phyloP scores from a whole-genome alignment of 2,329 filamentous ascomycete genomes.

The Lomentospora prolificans region DNA sequence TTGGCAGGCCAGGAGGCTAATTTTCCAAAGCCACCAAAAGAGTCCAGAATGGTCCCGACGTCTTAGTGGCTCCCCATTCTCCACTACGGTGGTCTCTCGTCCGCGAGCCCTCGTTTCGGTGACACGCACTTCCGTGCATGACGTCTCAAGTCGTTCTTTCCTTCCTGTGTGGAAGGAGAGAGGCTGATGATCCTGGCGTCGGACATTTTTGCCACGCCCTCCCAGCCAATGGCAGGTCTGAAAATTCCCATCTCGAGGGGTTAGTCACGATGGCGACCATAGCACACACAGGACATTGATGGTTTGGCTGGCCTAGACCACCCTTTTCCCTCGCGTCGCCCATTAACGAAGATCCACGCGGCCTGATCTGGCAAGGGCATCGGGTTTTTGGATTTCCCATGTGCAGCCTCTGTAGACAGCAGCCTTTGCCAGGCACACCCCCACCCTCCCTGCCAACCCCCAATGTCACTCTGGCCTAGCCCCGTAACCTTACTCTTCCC shows the following conservation, averaged over 20 bases:
- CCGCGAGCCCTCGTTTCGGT: slow-evolving; percentile 13
- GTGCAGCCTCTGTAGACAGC: not conserved
- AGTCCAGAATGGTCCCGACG: too few relatives aligned
- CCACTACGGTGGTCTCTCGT: not conserved
- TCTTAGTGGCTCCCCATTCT: not conserved
- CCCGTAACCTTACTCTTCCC: slow-evolving; percentile 1
- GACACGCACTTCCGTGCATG: slow-evolving; percentile 17
- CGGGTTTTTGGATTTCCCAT: not conserved
- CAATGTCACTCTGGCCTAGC: not conserved
- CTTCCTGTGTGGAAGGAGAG: not conserved
- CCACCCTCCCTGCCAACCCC: not conserved
- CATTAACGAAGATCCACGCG: not conserved
- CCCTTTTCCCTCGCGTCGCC: not conserved
- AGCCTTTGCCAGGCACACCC: not conserved
- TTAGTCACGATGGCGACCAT: not conserved
- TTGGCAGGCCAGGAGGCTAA: not conserved
- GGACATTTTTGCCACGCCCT: slow-evolving; percentile 1
- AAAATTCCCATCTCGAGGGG: not conserved
- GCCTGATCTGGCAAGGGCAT: not conserved
- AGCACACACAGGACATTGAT: not conserved
- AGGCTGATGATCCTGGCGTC: slow-evolving; percentile 7
- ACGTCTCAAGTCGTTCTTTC: slow-evolving; percentile 14
- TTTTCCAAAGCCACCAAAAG: too few relatives aligned
- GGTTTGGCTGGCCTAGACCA: not conserved
- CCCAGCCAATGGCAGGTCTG: not conserved